Evolutionary conservation across 257 asterid genomes (phyloP).

Genomic region (Ilex asprella): DNA sequence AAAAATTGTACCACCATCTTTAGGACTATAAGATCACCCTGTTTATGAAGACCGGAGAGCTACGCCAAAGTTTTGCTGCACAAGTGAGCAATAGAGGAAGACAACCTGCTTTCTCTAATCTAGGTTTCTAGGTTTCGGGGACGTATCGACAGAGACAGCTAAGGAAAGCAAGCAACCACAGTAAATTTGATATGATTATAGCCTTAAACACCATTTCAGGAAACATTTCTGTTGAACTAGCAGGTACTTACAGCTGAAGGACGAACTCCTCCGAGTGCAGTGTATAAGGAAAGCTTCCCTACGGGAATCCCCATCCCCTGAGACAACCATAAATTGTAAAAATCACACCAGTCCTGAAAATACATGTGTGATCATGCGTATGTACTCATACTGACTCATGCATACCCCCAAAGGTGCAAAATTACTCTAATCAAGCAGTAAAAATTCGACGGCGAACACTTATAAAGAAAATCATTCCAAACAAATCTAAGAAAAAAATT

Average conservation of each 20-base stretch:
- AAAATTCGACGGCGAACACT: neutral
- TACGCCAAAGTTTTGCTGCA: too few relatives aligned
- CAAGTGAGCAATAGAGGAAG: too few relatives aligned
- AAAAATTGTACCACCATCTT: too few relatives aligned
- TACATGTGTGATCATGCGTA: too few relatives aligned
- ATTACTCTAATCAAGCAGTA: neutral
- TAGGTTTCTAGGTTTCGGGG: too few relatives aligned
- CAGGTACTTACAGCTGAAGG: conserved; percentile 47
- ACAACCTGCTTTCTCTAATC: too few relatives aligned
- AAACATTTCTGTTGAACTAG: conserved; percentile 6
- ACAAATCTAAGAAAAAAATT: neutral
- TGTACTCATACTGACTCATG: too few relatives aligned
- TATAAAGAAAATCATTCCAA: neutral
- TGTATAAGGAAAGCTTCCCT: conserved; percentile 79
- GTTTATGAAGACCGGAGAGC: too few relatives aligned
- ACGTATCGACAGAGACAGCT: too few relatives aligned
- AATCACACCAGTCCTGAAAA: conserved; percentile 11
- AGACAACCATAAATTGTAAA: conserved; percentile 14
- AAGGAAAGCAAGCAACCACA: neutral
- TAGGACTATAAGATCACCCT: too few relatives aligned
- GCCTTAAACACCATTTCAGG: conserved; percentile 1
- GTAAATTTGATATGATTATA: too few relatives aligned
- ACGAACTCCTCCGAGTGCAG: conserved; percentile 94
- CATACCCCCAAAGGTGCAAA: neutral
- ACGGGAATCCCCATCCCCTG: conserved; percentile 99